Conservation (phyloP, 1,284 basidiomycete genomes). For the Cronartium ribicola region DNA sequence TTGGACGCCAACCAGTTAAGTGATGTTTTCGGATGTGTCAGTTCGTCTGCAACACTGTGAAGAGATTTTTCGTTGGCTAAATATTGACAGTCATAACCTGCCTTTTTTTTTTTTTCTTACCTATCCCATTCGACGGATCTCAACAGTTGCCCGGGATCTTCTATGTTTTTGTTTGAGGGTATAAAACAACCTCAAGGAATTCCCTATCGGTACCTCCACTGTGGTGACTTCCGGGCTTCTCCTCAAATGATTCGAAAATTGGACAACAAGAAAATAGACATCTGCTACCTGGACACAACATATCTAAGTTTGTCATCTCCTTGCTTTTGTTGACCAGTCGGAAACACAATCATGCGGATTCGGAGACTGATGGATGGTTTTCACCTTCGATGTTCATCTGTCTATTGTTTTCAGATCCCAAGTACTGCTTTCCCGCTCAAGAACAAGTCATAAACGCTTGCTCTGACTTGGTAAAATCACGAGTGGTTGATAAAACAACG, state of each 20-base stretch:
- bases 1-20: constrained; percentile 39
- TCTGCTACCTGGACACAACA: constrained; percentile 38
- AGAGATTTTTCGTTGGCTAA: not conserved
- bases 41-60: not conserved
- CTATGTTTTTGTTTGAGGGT: constrained; percentile 37
- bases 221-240: constrained; percentile 35
- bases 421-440: constrained; percentile 41
- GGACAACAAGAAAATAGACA: constrained; percentile 22
- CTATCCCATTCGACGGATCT: not conserved
- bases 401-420: constrained; percentile 16
- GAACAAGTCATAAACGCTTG: constrained; percentile 29
- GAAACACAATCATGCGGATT: too few relatives aligned
- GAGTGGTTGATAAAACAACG: constrained; percentile 2
- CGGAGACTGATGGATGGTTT: not conserved
- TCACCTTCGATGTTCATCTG: not conserved
- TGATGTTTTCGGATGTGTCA: too few relatives aligned
- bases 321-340: not conserved
- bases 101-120: not conserved
- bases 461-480: not conserved
- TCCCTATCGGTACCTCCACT: constrained; percentile 35
- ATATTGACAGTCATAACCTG: not conserved
- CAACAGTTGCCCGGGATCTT: constrained; percentile 34
- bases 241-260: constrained; percentile 20
- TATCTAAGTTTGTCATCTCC: constrained; percentile 21
- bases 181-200: not conserved